These are phyloP conservation scores for Lolium rigidum DNA, from an alignment of 176 grass and related monocot species.

Conservation along the genomic window DNA sequence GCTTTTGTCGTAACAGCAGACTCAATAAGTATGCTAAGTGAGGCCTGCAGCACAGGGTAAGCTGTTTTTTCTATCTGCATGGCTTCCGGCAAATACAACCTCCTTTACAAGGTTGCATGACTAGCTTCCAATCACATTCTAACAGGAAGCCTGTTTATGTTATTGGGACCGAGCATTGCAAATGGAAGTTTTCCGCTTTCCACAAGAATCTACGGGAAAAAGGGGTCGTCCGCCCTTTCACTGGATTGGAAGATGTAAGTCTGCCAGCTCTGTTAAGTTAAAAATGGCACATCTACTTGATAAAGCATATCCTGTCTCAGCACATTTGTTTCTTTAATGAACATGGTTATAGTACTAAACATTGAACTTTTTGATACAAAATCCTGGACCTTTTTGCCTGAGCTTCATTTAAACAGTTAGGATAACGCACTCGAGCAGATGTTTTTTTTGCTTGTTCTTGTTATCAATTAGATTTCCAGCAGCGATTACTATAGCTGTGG, in stretches of 20 bases:
- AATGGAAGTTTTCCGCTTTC: slow-evolving; percentile 92
- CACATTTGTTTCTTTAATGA: not conserved
- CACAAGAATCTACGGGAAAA: slow-evolving; percentile 78
- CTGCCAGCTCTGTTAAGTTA: not conserved
- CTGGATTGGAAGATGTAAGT: slow-evolving; percentile 96
- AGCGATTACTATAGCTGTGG: not conserved
- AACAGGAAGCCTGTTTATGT: slow-evolving; percentile 94
- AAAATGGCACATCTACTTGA: not conserved
- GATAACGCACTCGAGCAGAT: not conserved
- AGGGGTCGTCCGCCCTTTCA: slow-evolving; percentile 77
- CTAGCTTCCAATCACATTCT: slow-evolving; percentile 43
- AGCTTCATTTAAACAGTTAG: not conserved
- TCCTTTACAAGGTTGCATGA: slow-evolving; percentile 17
- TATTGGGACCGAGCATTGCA: slow-evolving; percentile 82
- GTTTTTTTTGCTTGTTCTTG: not conserved
- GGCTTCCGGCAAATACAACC: slow-evolving; percentile 2
- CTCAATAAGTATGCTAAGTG: slow-evolving; percentile 93
- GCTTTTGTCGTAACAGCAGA: slow-evolving; percentile 93
- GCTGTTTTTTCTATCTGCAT: slow-evolving; percentile 7
- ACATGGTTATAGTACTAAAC: slow-evolving; percentile 2
- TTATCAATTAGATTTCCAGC: not conserved
- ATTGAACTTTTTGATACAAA: not conserved
- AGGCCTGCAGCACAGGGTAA: slow-evolving; percentile 96
- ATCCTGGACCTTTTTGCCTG: not conserved
- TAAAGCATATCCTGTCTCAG: slow-evolving; percentile 24